Evolutionary conservation across 2,329 filamentous ascomycete species (phyloP), one percentile per base, ranked within the genome.

Genomic region (Pyricularia sp.): DNA sequence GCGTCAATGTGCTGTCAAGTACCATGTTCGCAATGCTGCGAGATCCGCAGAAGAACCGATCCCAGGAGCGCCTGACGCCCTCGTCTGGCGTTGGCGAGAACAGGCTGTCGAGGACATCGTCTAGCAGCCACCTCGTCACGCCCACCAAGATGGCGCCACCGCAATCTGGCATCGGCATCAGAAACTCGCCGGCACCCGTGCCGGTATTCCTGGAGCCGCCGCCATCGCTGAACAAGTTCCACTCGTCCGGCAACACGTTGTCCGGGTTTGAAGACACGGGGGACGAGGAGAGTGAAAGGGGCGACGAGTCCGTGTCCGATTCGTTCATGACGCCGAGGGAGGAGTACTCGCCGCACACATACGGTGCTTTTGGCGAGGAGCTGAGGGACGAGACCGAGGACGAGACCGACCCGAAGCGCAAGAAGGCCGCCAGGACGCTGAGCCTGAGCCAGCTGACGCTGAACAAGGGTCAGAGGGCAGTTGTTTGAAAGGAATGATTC

Each of bases 371-470:
- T 61, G 79, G 74, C 64, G 79, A 78, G 72, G 78, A 78, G 70
- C 73, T 78, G 67, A 72, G 66, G 53, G 73, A 70, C 28, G 76
- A 76, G 30, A 75, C 75, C 24, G 75, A 76, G 62, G 73, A 75
- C 10, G 70, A 65, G 4, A 70, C 70, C 16, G 69, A 72, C n/a
- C 69, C 73, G 24, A 74, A 73, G 60, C 73, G 75, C 63, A 81
- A 82, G 67, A 84, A 78, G 71, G 84, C 86, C 1, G 84, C 84
- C 26, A 82, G 84, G 68, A 88, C 85, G 59, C 79, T 91, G 70
- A 89, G 84, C 31, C 77, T 88, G 12, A 84, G 84, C 66, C 83
- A 85, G 70, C 73, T 87, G 69, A 87, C 84, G 0, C 75, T 67
- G 22, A 64, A 68, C 55, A 70, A 68, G 63, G 66, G 62, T 62